Evolutionary conservation across 805 yeast species (phyloP), one percentile per base, ranked within the genome.

Genomic region (Candida morakotiae): DNA sequence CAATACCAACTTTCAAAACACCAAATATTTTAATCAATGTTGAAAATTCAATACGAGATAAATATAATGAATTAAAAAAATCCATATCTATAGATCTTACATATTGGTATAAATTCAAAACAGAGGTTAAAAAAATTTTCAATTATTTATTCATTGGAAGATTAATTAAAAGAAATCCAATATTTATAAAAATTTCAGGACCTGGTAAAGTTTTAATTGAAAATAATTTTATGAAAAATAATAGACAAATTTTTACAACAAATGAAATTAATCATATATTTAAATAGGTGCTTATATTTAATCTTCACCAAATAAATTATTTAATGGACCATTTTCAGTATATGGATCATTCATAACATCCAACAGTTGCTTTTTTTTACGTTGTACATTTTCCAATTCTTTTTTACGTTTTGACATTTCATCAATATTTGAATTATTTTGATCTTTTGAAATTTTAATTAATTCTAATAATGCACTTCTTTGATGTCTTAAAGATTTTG

Each of bases 381-480:
- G 69, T 46, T 61, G 66, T 39, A 63, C 68, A 5, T 42, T 56
- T 53, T 74, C 86, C 49, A 73, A 60, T 62, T 67, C 83, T 58
- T 66, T 76, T 51, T 62, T 71, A 53, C 77, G 71, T 53, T 62
- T 75, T 55, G 57, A 64, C 61, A 64, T 71, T 34, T 60, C 68
- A 16, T 64, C 71, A 18, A 61, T 68, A 5, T 19, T 15, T 1
- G 16, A 3, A 19, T 36, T 33, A 8, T 31, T 42, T 25, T 48
- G 49, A 47, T 68, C 77, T 44, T 78, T 79, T 15, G 83, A 76
- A 38, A 75, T 70, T 34, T 78, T 72, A n/a, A 89, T 69, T 55
- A 87, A 78, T 43, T 85, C 93, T 42, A 87, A 60, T 60, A 89
- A 73, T 18, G 87, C 79, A 17, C 83, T 79, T 44, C 95, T 71